These are phyloP conservation scores for Epichloe festucae DNA, from an alignment of 2,329 filamentous ascomycete species.

Conservation along the genomic window DNA sequence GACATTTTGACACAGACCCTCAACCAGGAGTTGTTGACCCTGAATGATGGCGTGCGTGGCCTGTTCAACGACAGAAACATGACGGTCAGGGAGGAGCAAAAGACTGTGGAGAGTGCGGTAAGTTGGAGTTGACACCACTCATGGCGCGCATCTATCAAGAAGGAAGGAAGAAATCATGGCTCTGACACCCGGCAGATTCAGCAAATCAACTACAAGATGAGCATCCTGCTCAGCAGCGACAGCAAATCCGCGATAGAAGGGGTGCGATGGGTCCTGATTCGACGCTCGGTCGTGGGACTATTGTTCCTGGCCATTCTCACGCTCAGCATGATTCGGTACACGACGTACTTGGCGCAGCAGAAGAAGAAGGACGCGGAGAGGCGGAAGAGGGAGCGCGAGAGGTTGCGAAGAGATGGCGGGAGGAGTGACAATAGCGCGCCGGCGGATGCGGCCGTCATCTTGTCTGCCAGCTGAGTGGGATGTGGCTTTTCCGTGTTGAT, in stretches of 20 bases:
- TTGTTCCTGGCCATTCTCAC: slow-evolving; percentile 52
- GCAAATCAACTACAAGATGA: slow-evolving; percentile 94
- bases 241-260: slow-evolving; percentile 85
- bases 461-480: slow-evolving; percentile 37
- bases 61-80: slow-evolving; percentile 96
- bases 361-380: slow-evolving; percentile 32
- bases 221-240: slow-evolving; percentile 77
- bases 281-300: slow-evolving; percentile 50
- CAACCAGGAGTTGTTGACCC: slow-evolving; percentile 64
- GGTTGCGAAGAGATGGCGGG: slow-evolving; percentile 29
- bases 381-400: slow-evolving; percentile 30
- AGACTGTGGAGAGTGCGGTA: slow-evolving; percentile 68
- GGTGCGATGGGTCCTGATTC: slow-evolving; percentile 70
- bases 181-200: slow-evolving; percentile 47
- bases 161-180: neutral
- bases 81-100: slow-evolving; percentile 78
- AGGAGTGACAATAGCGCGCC: slow-evolving; percentile 32
- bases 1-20: slow-evolving; percentile 80
- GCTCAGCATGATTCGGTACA: slow-evolving; percentile 45
- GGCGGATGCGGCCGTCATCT: slow-evolving; percentile 42
- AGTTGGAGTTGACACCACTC: slow-evolving; percentile 13
- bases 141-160: neutral
- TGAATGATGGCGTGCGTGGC: slow-evolving; percentile 87
- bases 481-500: no score
- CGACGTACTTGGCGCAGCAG: slow-evolving; percentile 41